Evolutionary conservation across 2,329 filamentous ascomycete species (phyloP).

Genomic region (Stromatinia cepivora): DNA sequence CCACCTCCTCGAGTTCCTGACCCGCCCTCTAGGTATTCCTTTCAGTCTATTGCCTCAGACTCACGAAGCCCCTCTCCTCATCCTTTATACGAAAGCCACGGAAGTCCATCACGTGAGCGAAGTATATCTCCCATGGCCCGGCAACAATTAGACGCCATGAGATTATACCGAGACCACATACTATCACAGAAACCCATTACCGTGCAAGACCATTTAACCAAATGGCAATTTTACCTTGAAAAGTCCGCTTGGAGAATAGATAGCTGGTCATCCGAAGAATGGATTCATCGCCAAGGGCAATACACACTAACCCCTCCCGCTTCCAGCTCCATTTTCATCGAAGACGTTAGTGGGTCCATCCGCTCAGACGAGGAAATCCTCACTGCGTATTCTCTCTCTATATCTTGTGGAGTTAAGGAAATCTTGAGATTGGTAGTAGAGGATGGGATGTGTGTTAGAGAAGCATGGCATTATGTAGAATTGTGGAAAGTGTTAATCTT

Average conservation of each 20-base stretch:
- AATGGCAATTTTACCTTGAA: background rate
- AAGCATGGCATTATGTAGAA: background rate
- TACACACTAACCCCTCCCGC: background rate
- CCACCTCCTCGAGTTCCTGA: too few species aligned
- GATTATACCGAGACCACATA: rapidly evolving
- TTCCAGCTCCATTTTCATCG: background rate
- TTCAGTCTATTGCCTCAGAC: too few species aligned
- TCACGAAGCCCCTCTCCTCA: too few species aligned
- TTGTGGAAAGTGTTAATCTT: background rate
- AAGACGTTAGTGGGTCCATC: background rate
- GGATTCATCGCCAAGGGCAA: rapidly evolving
- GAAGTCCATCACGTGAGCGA: background rate
- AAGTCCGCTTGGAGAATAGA: background rate
- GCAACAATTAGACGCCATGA: background rate
- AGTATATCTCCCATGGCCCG: background rate
- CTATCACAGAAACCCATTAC: background rate
- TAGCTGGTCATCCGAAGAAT: background rate
- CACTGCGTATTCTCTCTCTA: background rate
- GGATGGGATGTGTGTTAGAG: background rate
- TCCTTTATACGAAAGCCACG: too few species aligned
- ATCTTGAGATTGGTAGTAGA: background rate
- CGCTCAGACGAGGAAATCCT: background rate
- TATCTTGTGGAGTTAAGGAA: background rate
- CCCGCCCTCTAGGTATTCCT: too few species aligned
- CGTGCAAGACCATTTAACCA: background rate